phyloP scores from a whole-genome alignment of 768 basidiomycete genomes.

The Lyophyllum atratum region DNA sequence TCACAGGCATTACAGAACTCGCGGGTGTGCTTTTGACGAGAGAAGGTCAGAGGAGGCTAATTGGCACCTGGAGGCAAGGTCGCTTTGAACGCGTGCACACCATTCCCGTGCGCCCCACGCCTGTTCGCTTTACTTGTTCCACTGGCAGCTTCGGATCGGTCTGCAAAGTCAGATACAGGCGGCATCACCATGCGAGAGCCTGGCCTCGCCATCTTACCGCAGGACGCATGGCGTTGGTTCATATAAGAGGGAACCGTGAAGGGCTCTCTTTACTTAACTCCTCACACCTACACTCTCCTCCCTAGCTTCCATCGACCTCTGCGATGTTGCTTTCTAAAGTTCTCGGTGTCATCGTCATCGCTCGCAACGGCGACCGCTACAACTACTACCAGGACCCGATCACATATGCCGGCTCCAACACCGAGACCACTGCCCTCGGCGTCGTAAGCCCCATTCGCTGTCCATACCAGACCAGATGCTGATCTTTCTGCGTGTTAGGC shows the following conservation, averaged over 20 bases:
- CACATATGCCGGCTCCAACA: slow-evolving; percentile 61
- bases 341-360: slow-evolving; percentile 76
- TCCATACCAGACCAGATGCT: not conserved
- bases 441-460: slow-evolving; percentile 45
- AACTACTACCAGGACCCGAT: slow-evolving; percentile 72
- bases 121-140: slow-evolving; percentile 5
- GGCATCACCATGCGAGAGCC: slow-evolving; percentile 15
- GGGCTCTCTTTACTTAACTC: slow-evolving; percentile 19
- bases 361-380: slow-evolving; percentile 76
- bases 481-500: slow-evolving; percentile 38
- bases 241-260: slow-evolving; percentile 3
- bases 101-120: not conserved
- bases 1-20: slow-evolving; percentile 2
- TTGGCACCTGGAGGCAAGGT: not conserved
- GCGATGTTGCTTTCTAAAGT: slow-evolving; percentile 57
- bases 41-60: not conserved
- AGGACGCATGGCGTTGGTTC: slow-evolving; percentile 5
- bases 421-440: slow-evolving; percentile 76
- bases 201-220: slow-evolving; percentile 5
- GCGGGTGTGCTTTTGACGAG: not conserved
- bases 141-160: not conserved
- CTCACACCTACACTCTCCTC: slow-evolving; percentile 16
- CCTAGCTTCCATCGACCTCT: slow-evolving; percentile 14
- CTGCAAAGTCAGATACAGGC: slow-evolving; percentile 8
- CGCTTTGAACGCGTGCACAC: not conserved